Conservation (phyloP, 768 basidiomycete genomes). For the Lactarius hengduanensis region DNA sequence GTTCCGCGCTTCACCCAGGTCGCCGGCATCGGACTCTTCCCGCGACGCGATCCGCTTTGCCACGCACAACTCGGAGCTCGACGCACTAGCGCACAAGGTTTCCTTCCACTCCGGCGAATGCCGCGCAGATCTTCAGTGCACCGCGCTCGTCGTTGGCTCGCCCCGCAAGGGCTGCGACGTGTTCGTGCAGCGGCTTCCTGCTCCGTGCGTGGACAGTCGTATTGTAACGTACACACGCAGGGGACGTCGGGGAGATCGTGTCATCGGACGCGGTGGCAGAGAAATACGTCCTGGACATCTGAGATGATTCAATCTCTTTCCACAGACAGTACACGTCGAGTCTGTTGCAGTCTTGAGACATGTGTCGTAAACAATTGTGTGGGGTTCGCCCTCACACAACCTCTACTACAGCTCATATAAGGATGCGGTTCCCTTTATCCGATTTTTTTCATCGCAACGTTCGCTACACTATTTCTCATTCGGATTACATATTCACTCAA, state of each 20-base stretch:
- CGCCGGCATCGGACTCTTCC: neutral
- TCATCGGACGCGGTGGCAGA: constrained; percentile 33
- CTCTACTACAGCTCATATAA: constrained; percentile 21
- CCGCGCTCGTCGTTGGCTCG: no score
- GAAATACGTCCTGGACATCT: constrained; percentile 48
- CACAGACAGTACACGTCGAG: constrained; percentile 61
- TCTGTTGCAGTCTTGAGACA: constrained; percentile 54
- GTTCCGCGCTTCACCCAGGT: constrained; percentile 38
- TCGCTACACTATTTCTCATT: neutral
- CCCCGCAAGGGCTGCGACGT: constrained; percentile 7
- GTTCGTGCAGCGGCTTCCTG: neutral
- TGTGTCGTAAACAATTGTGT: constrained; percentile 25
- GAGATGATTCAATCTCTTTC: constrained; percentile 90
- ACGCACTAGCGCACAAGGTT: constrained; percentile 49
- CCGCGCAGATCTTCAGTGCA: neutral
- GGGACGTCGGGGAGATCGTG: constrained; percentile 78
- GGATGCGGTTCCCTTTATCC: constrained; percentile 44
- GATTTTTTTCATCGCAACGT: constrained; percentile 19
- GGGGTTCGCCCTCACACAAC: neutral
- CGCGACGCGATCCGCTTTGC: constrained; percentile 35
- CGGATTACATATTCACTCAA: neutral
- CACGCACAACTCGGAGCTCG: neutral
- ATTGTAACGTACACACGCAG: constrained; percentile 94
- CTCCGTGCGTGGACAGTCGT: neutral
- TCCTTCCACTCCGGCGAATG: constrained; percentile 56